Evolutionary conservation across 1,284 basidiomycete species (phyloP).

Genomic region (Athelia psychrophila): DNA sequence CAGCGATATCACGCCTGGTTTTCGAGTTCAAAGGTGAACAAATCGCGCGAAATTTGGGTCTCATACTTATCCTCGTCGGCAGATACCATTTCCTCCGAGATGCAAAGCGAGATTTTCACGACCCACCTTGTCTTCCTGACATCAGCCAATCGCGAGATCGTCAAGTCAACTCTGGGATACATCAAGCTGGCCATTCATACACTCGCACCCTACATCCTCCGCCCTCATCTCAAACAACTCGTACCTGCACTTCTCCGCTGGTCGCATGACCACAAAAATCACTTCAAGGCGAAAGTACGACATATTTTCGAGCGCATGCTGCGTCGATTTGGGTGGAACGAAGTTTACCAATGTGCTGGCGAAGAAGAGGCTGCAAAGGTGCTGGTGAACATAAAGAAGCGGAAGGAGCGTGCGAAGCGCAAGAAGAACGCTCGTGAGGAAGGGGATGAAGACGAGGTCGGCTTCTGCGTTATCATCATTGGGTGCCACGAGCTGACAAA

Average conservation of each 20-base stretch:
- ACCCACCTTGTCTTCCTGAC: slow-evolving; percentile 90
- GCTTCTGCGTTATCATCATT: slow-evolving; percentile 7
- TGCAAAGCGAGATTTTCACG: slow-evolving; percentile 83
- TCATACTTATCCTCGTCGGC: neutral
- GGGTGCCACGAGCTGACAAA: neutral
- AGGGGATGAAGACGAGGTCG: slow-evolving; percentile 51
- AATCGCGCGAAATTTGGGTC: neutral
- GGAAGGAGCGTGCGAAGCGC: slow-evolving; percentile 88
- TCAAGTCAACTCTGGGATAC: slow-evolving; percentile 95
- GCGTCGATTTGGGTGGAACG: slow-evolving; percentile 87
- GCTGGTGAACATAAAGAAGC: slow-evolving; percentile 86
- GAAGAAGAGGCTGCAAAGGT: slow-evolving; percentile 78
- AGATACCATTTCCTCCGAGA: slow-evolving; percentile 75
- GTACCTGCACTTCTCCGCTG: slow-evolving; percentile 87
- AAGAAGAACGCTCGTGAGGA: slow-evolving; percentile 56
- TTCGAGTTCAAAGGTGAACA: slow-evolving; percentile 92
- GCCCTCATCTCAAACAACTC: slow-evolving; percentile 72
- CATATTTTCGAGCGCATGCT: slow-evolving; percentile 98
- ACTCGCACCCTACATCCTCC: slow-evolving; percentile 69
- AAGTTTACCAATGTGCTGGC: slow-evolving; percentile 74
- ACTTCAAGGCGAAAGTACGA: slow-evolving; percentile 96
- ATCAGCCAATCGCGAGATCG: slow-evolving; percentile 95
- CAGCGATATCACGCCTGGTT: slow-evolving; percentile 88
- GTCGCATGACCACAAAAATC: slow-evolving; percentile 98
- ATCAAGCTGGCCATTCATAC: slow-evolving; percentile 93